phyloP scores from a whole-genome alignment of 2,329 filamentous ascomycete genomes.

The Coniochaeta prunicola region DNA sequence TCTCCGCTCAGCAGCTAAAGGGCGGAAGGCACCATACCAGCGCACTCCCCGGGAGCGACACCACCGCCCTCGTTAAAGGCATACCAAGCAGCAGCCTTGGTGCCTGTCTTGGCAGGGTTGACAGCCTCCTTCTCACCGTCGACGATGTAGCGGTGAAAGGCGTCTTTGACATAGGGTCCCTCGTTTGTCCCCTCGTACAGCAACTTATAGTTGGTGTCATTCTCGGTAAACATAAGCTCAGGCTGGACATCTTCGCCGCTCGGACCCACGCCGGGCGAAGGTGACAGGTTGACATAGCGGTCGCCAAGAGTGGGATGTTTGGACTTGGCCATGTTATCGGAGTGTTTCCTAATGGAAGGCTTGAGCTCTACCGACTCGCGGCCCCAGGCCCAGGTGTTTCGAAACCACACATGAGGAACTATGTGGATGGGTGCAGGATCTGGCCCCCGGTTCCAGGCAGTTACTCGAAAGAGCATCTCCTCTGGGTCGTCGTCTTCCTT shows the following conservation, averaged over 20 bases:
- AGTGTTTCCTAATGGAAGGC: constrained; percentile 64
- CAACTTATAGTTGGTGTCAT: constrained; percentile 78
- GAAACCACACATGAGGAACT: constrained; percentile 91
- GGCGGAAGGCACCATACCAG: constrained; percentile 57
- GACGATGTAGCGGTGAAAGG: constrained; percentile 84
- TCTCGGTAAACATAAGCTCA: constrained; percentile 85
- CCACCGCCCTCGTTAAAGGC: constrained; percentile 85
- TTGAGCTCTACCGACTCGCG: constrained; percentile 69
- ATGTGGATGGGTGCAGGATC: constrained; percentile 90
- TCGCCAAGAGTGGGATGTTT: constrained; percentile 75
- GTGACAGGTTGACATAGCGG: constrained; percentile 76
- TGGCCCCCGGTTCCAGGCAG: constrained; percentile 90
- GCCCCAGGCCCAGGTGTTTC: constrained; percentile 96
- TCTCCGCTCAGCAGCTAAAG: neutral
- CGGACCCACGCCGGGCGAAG: constrained; percentile 76
- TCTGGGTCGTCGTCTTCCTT: constrained; percentile 91
- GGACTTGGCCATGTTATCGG: constrained; percentile 60
- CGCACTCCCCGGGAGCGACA: constrained; percentile 84
- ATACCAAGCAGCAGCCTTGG: constrained; percentile 89
- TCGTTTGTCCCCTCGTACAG: constrained; percentile 76
- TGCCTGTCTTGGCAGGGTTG: constrained; percentile 74
- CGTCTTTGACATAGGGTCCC: constrained; percentile 86
- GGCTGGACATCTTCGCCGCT: constrained; percentile 80
- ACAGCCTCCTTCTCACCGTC: constrained; percentile 71
- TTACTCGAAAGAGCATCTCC: constrained; percentile 87